A percentile compares a stretch with the other conserved stretches of the same genome.
Evolutionary conservation across 495 filamentous ascomycete species (phyloP).

Genomic region (Hamigera avellanea): DNA sequence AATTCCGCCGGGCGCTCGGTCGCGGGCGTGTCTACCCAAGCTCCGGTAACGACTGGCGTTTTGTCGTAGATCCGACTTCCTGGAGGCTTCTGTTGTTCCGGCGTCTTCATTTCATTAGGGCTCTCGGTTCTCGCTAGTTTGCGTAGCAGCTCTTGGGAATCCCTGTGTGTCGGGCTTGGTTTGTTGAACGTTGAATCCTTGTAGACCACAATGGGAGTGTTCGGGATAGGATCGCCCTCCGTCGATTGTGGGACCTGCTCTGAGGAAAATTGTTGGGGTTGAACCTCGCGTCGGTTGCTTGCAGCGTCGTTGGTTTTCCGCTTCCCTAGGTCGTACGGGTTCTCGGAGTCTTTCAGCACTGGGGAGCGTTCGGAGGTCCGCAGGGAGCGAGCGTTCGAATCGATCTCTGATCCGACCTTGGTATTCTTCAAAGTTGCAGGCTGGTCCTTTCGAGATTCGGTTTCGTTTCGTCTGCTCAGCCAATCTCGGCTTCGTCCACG

Average conservation of each 20-base stretch:
- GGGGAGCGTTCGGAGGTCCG: slow-evolving; percentile 7
- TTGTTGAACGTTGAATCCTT: slow-evolving; percentile 24
- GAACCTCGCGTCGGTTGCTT: slow-evolving; percentile 4
- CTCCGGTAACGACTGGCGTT: slow-evolving; percentile 38
- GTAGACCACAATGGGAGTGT: slow-evolving; percentile 45
- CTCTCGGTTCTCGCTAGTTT: slow-evolving; percentile 52
- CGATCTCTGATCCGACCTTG: slow-evolving; percentile 6
- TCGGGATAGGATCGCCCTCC: slow-evolving; percentile 28
- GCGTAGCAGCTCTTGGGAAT: slow-evolving; percentile 55
- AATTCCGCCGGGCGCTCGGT: slow-evolving; percentile 23
- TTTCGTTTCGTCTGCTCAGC: slow-evolving; percentile 25
- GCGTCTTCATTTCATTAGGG: slow-evolving; percentile 19
- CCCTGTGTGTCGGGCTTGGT: slow-evolving; percentile 31
- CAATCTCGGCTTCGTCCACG: slow-evolving; percentile 43
- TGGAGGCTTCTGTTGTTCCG: slow-evolving; percentile 34
- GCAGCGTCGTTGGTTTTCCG: background rate
- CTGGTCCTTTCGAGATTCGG: slow-evolving; percentile 18
- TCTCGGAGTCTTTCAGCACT: slow-evolving; percentile 1
- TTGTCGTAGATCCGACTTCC: slow-evolving; percentile 27
- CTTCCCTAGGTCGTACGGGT: too few species aligned
- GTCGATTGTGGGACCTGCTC: slow-evolving; percentile 13
- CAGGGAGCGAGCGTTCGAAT: slow-evolving; percentile 7
- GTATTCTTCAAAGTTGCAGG: too few species aligned
- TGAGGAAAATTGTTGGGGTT: slow-evolving; percentile 12
- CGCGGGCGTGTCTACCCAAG: slow-evolving; percentile 42